phyloP scores from a whole-genome alignment of 1,139 yeast genomes.

The Saccharomyces uvarum region DNA sequence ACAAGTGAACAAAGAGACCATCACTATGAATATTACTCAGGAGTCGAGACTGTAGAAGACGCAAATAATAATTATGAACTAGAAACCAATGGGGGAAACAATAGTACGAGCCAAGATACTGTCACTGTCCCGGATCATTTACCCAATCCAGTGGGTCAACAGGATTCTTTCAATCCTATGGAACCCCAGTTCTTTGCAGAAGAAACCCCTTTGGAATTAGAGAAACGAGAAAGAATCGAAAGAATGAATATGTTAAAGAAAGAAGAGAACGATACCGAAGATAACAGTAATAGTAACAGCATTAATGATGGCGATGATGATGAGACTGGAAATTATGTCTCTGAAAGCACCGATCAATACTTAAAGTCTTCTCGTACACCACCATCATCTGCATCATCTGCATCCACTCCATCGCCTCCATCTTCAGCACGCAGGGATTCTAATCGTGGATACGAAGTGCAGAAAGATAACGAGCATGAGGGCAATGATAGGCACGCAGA shows the following conservation, averaged over 20 bases:
- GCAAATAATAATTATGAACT: conserved; percentile 46
- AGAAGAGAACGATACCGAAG: neutral
- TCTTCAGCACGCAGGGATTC: neutral
- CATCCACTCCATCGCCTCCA: neutral
- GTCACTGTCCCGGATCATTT: conserved; percentile 23
- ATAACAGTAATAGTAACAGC: neutral
- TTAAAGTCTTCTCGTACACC: neutral
- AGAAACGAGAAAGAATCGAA: conserved; percentile 15
- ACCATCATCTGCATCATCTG: neutral
- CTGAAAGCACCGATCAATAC: neutral
- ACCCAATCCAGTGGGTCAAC: conserved; percentile 23
- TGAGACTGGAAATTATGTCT: neutral
- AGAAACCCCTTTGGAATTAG: conserved; percentile 20
- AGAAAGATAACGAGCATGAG: neutral
- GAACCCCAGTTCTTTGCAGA: conserved; percentile 58
- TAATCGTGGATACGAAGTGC: neutral
- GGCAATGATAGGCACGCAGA: conserved; percentile 66
- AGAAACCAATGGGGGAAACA: conserved; percentile 19
- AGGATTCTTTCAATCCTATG: conserved; percentile 48
- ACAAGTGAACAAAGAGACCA: conserved; percentile 81
- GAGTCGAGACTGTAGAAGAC: conserved; percentile 63
- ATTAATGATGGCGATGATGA: neutral
- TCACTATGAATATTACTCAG: conserved; percentile 83
- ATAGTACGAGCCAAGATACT: conserved; percentile 15
- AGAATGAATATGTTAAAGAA: conserved; percentile 4